Percentiles rank a stretch among this genome's conserved stretches.
phyloP scores from a whole-genome alignment of 176 grass and related monocot species.

The Olyra latifolia region DNA sequence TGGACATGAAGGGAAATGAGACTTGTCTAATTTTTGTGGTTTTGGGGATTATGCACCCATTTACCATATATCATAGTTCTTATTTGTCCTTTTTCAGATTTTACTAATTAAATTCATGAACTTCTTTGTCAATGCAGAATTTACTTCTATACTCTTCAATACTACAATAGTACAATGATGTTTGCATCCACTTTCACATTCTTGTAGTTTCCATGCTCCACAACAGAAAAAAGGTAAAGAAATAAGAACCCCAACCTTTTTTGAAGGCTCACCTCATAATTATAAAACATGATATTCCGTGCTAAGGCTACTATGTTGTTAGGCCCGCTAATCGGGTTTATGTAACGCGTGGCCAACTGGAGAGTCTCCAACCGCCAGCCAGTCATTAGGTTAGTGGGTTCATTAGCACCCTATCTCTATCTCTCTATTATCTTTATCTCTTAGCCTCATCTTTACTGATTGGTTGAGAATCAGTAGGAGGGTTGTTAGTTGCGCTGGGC shows the following conservation, averaged over 20 bases:
- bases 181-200: neutral
- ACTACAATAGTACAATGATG: neutral
- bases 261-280: neutral
- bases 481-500: too few relatives aligned
- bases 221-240: neutral
- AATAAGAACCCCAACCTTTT: neutral
- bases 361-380: too few relatives aligned
- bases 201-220: neutral
- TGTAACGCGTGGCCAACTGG: too few relatives aligned
- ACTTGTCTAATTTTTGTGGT: neutral
- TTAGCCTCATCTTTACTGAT: too few relatives aligned
- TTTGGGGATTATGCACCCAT: neutral
- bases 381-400: too few relatives aligned
- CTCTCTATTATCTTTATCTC: too few relatives aligned
- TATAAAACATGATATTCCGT: neutral
- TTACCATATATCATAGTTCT: neutral
- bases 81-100: neutral
- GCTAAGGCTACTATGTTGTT: too few relatives aligned
- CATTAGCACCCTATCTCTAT: too few relatives aligned
- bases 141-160: neutral
- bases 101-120: neutral
- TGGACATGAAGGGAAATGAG: neutral
- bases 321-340: too few relatives aligned
- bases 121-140: neutral
- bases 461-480: too few relatives aligned